Evolutionary conservation across 2,329 filamentous ascomycete species (phyloP).

Genomic region (Sporothrix luriei): DNA sequence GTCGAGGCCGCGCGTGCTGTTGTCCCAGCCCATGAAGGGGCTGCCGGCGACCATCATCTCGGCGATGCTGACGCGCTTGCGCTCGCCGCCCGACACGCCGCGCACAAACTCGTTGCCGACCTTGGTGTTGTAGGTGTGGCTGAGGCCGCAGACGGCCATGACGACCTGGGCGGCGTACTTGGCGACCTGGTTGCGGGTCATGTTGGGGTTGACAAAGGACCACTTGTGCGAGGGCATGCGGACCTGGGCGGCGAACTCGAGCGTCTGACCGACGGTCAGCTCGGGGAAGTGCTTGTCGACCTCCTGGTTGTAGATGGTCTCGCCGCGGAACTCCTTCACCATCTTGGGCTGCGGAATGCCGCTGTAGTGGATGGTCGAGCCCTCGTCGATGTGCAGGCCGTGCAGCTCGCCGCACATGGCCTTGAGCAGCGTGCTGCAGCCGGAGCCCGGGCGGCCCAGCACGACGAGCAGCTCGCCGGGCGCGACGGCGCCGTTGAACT

Average conservation of each 20-base stretch:
- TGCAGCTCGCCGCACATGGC: constrained; percentile 69
- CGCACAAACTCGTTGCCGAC: constrained; percentile 69
- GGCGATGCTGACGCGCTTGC: constrained; percentile 75
- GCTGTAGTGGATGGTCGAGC: constrained; percentile 35
- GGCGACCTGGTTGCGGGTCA: constrained; percentile 55
- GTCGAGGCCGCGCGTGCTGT: constrained; percentile 67
- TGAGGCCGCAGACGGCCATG: constrained; percentile 75
- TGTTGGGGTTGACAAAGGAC: constrained; percentile 60
- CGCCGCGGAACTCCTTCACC: constrained; percentile 46
- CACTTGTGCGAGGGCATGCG: constrained; percentile 55
- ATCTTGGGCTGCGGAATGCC: constrained; percentile 31
- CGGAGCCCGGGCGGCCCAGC: constrained; percentile 59
- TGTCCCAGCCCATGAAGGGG: constrained; percentile 68
- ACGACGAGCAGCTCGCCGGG: constrained; percentile 61
- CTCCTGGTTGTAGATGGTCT: constrained; percentile 71
- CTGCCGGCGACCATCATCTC: constrained; percentile 62
- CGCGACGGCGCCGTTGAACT: constrained; percentile 50
- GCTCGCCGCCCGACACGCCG: constrained; percentile 63
- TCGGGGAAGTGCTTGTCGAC: constrained; percentile 80
- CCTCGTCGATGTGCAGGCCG: constrained; percentile 48
- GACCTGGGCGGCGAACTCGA: constrained; percentile 74
- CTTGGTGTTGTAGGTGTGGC: constrained; percentile 71
- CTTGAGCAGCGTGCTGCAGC: constrained; percentile 61
- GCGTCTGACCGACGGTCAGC: constrained; percentile 75
- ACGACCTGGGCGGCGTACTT: constrained; percentile 63